Evolutionary conservation across 371 early-diverging fungal species (phyloP).

Genomic region (Conidiobolus incongruus): DNA sequence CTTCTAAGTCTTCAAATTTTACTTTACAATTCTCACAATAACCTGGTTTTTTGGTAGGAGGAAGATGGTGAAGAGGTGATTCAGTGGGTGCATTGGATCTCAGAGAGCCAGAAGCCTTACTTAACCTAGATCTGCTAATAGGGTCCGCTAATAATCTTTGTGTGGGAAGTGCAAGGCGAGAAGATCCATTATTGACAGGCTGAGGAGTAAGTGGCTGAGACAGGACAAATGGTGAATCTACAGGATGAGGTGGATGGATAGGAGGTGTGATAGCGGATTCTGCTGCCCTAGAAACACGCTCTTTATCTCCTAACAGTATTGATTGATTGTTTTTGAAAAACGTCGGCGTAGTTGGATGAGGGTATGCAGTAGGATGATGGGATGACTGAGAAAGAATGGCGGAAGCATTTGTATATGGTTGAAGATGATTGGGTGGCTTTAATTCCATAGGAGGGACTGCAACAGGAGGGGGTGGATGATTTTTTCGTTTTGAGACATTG

Average conservation of each 20-base stretch:
- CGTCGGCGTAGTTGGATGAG: background rate
- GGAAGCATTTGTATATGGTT: background rate
- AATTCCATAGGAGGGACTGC: background rate
- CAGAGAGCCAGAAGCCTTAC: background rate
- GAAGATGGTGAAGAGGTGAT: constrained; percentile 1
- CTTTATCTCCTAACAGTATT: no score
- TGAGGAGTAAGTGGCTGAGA: background rate
- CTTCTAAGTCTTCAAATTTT: constrained; percentile 4
- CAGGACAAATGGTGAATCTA: background rate
- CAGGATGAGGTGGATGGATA: background rate
- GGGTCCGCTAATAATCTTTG: background rate
- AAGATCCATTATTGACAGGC: background rate
- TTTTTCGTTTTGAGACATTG: background rate
- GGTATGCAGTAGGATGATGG: no score
- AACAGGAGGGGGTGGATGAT: background rate
- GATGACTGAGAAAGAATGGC: background rate
- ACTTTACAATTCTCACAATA: constrained; percentile 5
- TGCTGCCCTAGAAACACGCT: no score
- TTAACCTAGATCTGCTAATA: background rate
- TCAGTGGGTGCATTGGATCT: background rate
- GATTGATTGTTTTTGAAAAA: background rate
- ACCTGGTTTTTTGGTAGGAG: constrained; percentile 4
- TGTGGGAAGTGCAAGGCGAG: no score
- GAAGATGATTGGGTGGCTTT: background rate
- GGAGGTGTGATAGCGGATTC: no score